A percentile compares a stretch with the other conserved stretches of the same genome.
These are phyloP conservation scores for Phyllachora maydis DNA, from an alignment of 2,329 filamentous ascomycete genomes.

Conservation along the genomic window DNA sequence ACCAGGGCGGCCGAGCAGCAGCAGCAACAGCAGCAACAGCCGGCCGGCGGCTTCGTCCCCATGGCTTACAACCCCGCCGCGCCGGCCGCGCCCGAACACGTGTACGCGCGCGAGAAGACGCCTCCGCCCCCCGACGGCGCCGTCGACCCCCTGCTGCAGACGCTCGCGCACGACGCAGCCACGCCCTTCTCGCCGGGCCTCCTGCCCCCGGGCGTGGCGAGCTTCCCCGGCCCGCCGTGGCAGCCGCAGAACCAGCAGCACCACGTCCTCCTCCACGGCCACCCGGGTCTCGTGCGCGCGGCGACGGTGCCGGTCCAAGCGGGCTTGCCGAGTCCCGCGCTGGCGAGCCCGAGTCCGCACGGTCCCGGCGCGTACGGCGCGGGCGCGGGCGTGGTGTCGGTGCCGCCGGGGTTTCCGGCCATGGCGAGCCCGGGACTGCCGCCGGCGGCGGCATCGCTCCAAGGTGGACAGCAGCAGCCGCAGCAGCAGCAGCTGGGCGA, in stretches of 20 bases:
- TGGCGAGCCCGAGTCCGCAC: constrained; percentile 20
- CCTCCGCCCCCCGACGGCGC: constrained; percentile 52
- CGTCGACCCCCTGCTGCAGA: constrained; percentile 34
- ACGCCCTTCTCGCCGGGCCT: constrained; percentile 31
- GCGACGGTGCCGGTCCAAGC: constrained; percentile 25
- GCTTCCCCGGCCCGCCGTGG: constrained; percentile 20
- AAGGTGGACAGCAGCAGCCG: constrained; percentile 17
- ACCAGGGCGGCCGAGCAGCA: constrained; percentile 12
- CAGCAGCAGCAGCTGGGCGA: constrained; percentile 11
- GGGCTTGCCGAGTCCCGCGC: too few relatives aligned
- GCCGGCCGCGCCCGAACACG: constrained; percentile 51
- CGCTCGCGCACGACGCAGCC: constrained; percentile 31
- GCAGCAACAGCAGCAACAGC: too few relatives aligned
- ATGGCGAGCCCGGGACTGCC: constrained; percentile 15
- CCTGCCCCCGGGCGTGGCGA: constrained; percentile 21
- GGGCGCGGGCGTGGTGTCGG: constrained; percentile 19
- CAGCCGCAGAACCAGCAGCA: constrained; percentile 20
- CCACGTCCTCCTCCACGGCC: constrained; percentile 3
- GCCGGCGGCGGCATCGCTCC: constrained; percentile 20
- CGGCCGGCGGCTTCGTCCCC: too few relatives aligned
- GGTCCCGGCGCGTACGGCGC: constrained; percentile 22
- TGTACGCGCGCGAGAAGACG: constrained; percentile 59
- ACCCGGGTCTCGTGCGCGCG: constrained; percentile 22
- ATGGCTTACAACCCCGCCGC: constrained; percentile 67
- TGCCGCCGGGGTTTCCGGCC: constrained; percentile 9